phyloP scores from a whole-genome alignment of 1,284 basidiomycete species.

The Porogramme epimiltina region DNA sequence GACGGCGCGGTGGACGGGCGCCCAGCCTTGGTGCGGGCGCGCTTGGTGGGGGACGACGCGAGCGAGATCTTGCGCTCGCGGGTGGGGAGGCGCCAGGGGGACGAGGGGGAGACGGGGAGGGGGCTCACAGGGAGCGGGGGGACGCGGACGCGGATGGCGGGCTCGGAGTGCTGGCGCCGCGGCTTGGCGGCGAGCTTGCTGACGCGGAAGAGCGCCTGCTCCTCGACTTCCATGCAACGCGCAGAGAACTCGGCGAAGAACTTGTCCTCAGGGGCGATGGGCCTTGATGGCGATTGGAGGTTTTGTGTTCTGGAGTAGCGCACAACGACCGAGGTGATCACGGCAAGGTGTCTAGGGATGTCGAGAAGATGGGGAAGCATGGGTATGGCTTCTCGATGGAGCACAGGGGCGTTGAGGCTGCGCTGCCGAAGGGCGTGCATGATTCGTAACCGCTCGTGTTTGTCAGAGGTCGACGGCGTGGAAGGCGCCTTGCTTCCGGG shows the following conservation, averaged over 20 bases:
- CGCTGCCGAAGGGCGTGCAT: slow-evolving; percentile 59
- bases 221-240: slow-evolving; percentile 73
- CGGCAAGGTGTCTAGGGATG: slow-evolving; percentile 70
- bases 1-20: slow-evolving; percentile 49
- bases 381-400: slow-evolving; percentile 71
- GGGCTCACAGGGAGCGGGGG: slow-evolving; percentile 18
- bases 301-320: slow-evolving; percentile 43
- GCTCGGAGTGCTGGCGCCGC: slow-evolving; percentile 22
- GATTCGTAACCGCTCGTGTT: slow-evolving; percentile 54
- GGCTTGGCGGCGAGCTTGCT: slow-evolving; percentile 49
- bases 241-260: slow-evolving; percentile 30
- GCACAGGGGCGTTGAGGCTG: slow-evolving; percentile 48
- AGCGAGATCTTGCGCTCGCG: slow-evolving; percentile 23
- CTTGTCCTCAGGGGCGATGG: slow-evolving; percentile 13
- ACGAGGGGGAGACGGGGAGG: slow-evolving; percentile 21
- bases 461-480: slow-evolving; percentile 38
- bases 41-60: slow-evolving; percentile 7
- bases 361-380: slow-evolving; percentile 70
- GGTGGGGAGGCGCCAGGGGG: slow-evolving; percentile 13
- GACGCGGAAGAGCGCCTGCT: slow-evolving; percentile 64
- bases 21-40: slow-evolving; percentile 27
- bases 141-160: slow-evolving; percentile 13
- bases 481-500: slow-evolving; percentile 34
- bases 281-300: slow-evolving; percentile 9
- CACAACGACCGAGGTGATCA: slow-evolving; percentile 71